Evolutionary conservation across 1,284 basidiomycete species (phyloP).

Genomic region (Puccinia novopanici): DNA sequence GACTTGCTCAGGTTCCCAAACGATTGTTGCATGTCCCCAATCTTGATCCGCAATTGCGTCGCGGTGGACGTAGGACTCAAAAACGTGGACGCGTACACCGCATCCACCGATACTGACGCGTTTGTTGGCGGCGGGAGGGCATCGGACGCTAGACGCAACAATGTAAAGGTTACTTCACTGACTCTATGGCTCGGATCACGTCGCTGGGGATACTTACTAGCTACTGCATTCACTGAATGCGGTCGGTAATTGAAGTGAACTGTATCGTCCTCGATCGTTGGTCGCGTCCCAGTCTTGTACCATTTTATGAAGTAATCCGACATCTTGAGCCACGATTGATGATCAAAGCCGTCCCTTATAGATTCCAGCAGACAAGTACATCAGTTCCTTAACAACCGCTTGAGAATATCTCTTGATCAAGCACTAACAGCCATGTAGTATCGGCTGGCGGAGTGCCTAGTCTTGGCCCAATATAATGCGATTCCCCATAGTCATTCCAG

Average conservation of each 20-base stretch:
- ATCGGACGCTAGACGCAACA: constrained; percentile 23
- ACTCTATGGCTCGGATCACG: background rate
- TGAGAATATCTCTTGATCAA: background rate
- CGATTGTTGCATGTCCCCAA: constrained; percentile 22
- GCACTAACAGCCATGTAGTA: constrained; percentile 49
- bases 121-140: constrained; percentile 25
- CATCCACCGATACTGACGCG: constrained; percentile 32
- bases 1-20: constrained; percentile 21
- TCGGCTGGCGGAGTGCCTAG: constrained; percentile 13
- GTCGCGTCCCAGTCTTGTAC: constrained; percentile 44
- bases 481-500: constrained; percentile 48
- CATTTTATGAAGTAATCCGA: constrained; percentile 51
- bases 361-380: background rate
- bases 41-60: constrained; percentile 17
- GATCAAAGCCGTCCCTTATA: constrained; percentile 39
- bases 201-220: background rate
- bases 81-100: constrained; percentile 35
- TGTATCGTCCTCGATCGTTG: constrained; percentile 31
- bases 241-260: constrained; percentile 47
- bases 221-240: constrained; percentile 31
- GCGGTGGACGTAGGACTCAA: constrained; percentile 19
- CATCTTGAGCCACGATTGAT: constrained; percentile 40
- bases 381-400: background rate
- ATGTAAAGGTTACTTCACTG: background rate
- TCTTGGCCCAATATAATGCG: constrained; percentile 33